Conservation (phyloP, 495 filamentous ascomycete species). For the Neurospora terricola region DNA sequence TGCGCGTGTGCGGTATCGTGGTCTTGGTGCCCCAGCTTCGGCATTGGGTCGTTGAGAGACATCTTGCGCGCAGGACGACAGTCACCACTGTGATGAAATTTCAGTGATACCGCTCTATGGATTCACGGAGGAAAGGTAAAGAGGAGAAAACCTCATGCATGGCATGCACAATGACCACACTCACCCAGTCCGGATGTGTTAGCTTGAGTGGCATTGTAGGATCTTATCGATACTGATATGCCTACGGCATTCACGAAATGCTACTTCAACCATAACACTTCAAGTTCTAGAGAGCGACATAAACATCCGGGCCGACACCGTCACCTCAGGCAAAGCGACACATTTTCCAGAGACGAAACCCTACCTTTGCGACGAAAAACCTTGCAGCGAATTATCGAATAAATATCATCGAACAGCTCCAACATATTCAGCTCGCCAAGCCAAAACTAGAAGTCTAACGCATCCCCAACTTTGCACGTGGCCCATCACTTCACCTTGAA, state of each 20-base stretch:
- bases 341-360: background rate
- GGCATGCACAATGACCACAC: background rate
- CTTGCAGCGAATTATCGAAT: background rate
- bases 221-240: background rate
- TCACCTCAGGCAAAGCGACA: background rate
- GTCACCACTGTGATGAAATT: background rate
- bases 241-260: background rate
- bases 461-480: background rate
- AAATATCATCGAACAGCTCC: background rate
- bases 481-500: background rate
- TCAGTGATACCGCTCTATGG: background rate
- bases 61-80: background rate
- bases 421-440: background rate
- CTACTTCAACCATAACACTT: background rate
- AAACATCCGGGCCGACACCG: background rate
- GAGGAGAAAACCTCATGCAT: background rate
- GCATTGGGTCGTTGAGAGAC: background rate
- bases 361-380: background rate
- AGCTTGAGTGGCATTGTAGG: background rate
- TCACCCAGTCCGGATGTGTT: background rate
- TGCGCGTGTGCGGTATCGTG: conserved; percentile 1
- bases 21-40: background rate
- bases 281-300: background rate
- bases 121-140: background rate
- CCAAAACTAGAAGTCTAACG: background rate